A percentile compares a stretch with the other conserved stretches of the same genome.
Evolutionary conservation across 2,329 filamentous ascomycete genomes (phyloP).

Genomic region (Penicillium corylophilum): DNA sequence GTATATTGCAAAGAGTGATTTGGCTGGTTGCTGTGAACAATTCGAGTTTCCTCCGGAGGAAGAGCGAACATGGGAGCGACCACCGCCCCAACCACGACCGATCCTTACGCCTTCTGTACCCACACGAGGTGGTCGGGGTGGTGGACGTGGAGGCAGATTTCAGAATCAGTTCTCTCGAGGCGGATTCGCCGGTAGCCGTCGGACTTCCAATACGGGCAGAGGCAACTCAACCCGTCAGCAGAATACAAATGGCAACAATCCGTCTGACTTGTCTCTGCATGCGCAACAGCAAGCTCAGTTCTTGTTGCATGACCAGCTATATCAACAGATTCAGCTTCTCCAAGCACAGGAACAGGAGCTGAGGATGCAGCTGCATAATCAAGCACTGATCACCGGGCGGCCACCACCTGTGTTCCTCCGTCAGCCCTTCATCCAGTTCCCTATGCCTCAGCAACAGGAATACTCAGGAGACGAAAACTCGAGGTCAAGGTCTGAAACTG

Average conservation of each 20-base stretch:
- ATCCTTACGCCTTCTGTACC: constrained; percentile 47
- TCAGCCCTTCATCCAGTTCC: constrained; percentile 43
- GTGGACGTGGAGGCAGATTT: constrained; percentile 51
- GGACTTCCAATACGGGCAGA: constrained; percentile 58
- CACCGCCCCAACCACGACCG: constrained; percentile 56
- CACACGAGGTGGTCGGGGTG: constrained; percentile 51
- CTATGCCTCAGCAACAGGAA: constrained; percentile 39
- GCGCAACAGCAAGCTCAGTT: constrained; percentile 48
- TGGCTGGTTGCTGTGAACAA: constrained; percentile 81
- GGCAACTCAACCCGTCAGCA: constrained; percentile 35
- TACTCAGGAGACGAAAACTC: constrained; percentile 36
- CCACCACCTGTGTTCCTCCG: constrained; percentile 42
- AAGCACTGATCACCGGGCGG: constrained; percentile 43
- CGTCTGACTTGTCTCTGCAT: constrained; percentile 42
- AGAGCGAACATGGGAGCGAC: constrained; percentile 56
- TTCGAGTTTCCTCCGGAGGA: constrained; percentile 87
- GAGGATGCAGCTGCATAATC: constrained; percentile 48
- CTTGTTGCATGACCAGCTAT: constrained; percentile 49
- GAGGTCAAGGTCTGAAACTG: constrained; percentile 38
- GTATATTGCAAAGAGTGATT: constrained; percentile 71
- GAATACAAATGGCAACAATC: constrained; percentile 35
- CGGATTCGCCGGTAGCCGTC: constrained; percentile 48
- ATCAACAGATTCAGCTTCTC: constrained; percentile 51
- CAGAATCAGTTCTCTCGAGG: constrained; percentile 50
- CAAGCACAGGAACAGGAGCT: constrained; percentile 52